Base-by-base conservation (phyloP, 1,284 basidiomycete genomes). In the Cystobasidiaceae sp. region DNA sequence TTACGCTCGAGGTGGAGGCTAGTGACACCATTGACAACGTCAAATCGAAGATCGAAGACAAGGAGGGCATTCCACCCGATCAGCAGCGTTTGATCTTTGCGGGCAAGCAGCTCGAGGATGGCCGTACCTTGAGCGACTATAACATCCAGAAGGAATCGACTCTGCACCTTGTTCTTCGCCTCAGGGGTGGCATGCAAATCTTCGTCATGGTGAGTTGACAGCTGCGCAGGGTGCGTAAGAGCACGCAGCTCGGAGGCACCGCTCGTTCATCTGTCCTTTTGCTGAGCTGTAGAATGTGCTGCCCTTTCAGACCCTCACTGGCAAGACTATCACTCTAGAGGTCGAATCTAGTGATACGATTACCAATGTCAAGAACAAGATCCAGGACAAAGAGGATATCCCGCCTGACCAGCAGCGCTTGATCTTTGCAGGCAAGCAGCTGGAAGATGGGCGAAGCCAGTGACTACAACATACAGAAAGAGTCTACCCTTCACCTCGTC, bases 31-130 rank as follows among this genome's bases (percentile, higher is more conserved):
- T 82, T 75, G 81, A 82, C 79, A 81, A 81, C 71, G 81, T 82
- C 33, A 67, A 78, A 73, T 75, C 74, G 54, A 78, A 79, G 75
- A 80, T 81, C 71, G 80, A 81, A 73, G 80, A 81, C 76, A 81
- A 82, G 76, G 80, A 81, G 72, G 79, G 90, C 33, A 93, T 93
- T 69, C 89, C 90, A 65, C 90, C 90, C 72, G 93, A 96, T 81
- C 92, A 97, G 80, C 93, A 97, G 79, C 91, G 93, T 72, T 80
- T 97, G 78, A 96, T 97, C 83, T 97, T 97, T 77, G 93, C 93
- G 62, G 93, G 93, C 74, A 97, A 97, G 83, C 93, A 97, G 81
- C 88, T 97, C 59, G 79, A 80, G 72, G 79, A 79, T 70, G 79
- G 78, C 48, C 74, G 78, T 48, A 79, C 78, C 34, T 75, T 79